Evolutionary conservation across 2,329 filamentous ascomycete species (phyloP), one percentile per base, ranked within the genome.

Genomic region (Xylariaceae sp.): DNA sequence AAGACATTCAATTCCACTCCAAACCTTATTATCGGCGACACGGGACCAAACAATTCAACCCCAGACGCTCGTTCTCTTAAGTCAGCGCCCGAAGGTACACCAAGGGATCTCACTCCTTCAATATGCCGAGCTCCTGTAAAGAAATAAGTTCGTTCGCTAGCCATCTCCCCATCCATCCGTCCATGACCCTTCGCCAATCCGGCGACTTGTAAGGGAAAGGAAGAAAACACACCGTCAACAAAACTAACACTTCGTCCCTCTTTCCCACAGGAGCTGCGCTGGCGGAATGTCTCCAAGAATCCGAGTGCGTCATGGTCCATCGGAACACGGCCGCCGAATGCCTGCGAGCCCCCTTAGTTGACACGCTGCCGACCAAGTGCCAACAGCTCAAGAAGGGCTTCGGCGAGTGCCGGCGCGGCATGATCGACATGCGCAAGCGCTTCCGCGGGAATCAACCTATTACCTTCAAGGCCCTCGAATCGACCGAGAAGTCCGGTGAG

Each of bases 371-470:
- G 26, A 86, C 82, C 29, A 86, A 87, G 73, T 99, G 94, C 74
- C 90, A 92, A 70, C 92, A 96, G 73, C 81, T 99, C 57, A 90
- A 92, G 71, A 91, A 90, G 71, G 90, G 91, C 45, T 94, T 95
- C 67, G 88, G 89, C 70, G 89, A 96, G 70, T 99, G 94, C 81
- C 95, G 95, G 68, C 88, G 92, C 62, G 94, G 94, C 62, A 84
- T 95, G 84, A 88, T 97, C 64, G 94, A 99, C 72, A 99, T 99
- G 94, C 89, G 94, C 71, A 97, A 97, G 76, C 87, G 94, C 35
- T 97, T 99, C 74, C 84, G 94, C 53, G 94, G 94, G 55, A 97
- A 97, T 76, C 84, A 90, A 71, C 91, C 94, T 51, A 85, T 95
- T 61, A 79, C 83, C 29, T 82, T 87, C 62, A 78, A 76, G 67